Percentiles rank a stretch among this genome's conserved stretches.
Evolutionary conservation across 805 yeast species (phyloP).

Genomic region (Komagataella phaffii): DNA sequence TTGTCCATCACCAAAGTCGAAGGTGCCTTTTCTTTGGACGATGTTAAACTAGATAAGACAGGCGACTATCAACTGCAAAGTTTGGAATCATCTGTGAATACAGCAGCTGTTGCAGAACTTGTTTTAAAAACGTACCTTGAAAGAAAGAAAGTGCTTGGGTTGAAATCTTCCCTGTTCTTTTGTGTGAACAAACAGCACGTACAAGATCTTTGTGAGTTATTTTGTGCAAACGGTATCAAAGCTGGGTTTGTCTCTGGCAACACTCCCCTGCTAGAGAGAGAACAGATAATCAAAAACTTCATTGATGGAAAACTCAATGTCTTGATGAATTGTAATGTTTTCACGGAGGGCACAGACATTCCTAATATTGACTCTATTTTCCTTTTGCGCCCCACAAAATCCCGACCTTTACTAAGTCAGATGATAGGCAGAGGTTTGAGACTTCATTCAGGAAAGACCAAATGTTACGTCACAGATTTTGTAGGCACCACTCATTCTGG

Average conservation of each 20-base stretch:
- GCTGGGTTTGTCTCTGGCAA: slow-evolving; percentile 63
- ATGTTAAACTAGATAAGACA: slow-evolving; percentile 11
- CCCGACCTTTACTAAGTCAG: slow-evolving; percentile 59
- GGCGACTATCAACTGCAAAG: slow-evolving; percentile 43
- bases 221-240: slow-evolving; percentile 45
- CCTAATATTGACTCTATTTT: slow-evolving; percentile 78
- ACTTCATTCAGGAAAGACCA: slow-evolving; percentile 40
- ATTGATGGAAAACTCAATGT: slow-evolving; percentile 52
- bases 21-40: slow-evolving; percentile 18
- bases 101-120: slow-evolving; percentile 36
- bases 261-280: slow-evolving; percentile 41
- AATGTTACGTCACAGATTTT: slow-evolving; percentile 69
- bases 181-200: slow-evolving; percentile 69
- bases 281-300: slow-evolving; percentile 40
- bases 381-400: slow-evolving; percentile 69
- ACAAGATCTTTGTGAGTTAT: slow-evolving; percentile 31
- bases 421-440: slow-evolving; percentile 90
- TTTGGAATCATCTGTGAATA: slow-evolving; percentile 43
- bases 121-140: slow-evolving; percentile 41
- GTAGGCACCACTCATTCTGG: slow-evolving; percentile 38
- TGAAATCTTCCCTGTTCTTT: slow-evolving; percentile 60
- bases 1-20: slow-evolving; percentile 49
- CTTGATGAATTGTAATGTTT: slow-evolving; percentile 74
- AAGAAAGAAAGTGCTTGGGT: slow-evolving; percentile 21
- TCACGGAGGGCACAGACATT: slow-evolving; percentile 92